phyloP scores from a whole-genome alignment of 352 stramenopile genomes.

The Pythium folliculosum region DNA sequence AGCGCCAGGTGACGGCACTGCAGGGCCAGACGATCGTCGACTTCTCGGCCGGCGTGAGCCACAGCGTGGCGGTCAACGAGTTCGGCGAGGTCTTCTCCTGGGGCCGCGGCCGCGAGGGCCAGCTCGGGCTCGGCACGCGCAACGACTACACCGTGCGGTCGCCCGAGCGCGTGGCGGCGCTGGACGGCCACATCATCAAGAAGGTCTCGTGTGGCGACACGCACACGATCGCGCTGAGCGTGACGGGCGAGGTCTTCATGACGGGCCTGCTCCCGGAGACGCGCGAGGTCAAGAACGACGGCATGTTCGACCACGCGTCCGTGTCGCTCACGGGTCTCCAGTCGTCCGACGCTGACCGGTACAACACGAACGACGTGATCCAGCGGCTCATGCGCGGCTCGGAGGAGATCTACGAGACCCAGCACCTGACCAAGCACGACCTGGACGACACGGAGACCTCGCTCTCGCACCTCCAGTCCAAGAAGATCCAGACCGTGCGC shows the following conservation, averaged over 20 bases:
- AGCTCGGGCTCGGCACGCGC: slow-evolving; percentile 51
- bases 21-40: slow-evolving; percentile 62
- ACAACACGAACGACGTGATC: slow-evolving; percentile 59
- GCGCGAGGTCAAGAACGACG: slow-evolving; percentile 44
- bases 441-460: slow-evolving; percentile 30
- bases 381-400: slow-evolving; percentile 60
- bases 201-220: slow-evolving; percentile 79
- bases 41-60: slow-evolving; percentile 71
- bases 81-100: slow-evolving; percentile 83
- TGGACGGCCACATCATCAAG: slow-evolving; percentile 65
- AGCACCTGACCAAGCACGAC: slow-evolving; percentile 33
- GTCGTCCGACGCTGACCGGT: slow-evolving; percentile 23
- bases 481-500: slow-evolving; percentile 64
- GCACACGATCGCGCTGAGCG: slow-evolving; percentile 65
- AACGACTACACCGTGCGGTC: slow-evolving; percentile 37
- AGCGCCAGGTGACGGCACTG: slow-evolving; percentile 62
- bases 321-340: slow-evolving; percentile 60
- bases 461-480: slow-evolving; percentile 28
- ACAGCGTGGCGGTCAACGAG: slow-evolving; percentile 78
- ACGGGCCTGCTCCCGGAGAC: slow-evolving; percentile 70
- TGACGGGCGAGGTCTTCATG: slow-evolving; percentile 71
- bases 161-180: slow-evolving; percentile 46
- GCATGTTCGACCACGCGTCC: slow-evolving; percentile 51
- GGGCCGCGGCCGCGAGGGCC: slow-evolving; percentile 68
- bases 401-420: slow-evolving; percentile 64